phyloP scores from a whole-genome alignment of 306 rosid species.

The Carpinus viminea region DNA sequence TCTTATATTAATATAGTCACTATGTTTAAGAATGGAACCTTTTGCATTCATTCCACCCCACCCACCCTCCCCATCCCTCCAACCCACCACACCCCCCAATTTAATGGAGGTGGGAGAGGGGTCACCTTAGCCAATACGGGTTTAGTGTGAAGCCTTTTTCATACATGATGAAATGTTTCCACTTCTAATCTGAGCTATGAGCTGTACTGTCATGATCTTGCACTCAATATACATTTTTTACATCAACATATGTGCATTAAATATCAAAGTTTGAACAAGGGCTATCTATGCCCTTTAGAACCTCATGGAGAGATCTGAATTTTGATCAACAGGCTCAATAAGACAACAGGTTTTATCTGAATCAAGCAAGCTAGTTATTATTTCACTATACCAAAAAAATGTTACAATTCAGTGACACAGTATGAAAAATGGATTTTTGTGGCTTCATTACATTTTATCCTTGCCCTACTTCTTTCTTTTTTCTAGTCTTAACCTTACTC shows the following conservation, averaged over 20 bases:
- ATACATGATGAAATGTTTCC: too few relatives aligned
- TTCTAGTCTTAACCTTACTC: slow-evolving; percentile 22
- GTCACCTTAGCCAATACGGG: too few relatives aligned
- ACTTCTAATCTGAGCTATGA: too few relatives aligned
- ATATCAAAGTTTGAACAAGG: neutral
- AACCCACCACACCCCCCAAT: too few relatives aligned
- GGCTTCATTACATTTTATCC: slow-evolving; percentile 33
- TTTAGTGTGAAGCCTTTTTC: too few relatives aligned
- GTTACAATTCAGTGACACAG: slow-evolving; percentile 27
- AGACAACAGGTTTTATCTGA: neutral
- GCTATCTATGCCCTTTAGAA: neutral
- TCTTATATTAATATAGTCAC: too few relatives aligned
- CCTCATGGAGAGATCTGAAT: neutral
- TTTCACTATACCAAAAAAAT: slow-evolving; percentile 14
- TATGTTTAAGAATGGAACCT: too few relatives aligned
- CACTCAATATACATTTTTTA: too few relatives aligned
- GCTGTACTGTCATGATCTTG: neutral
- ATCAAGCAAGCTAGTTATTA: neutral
- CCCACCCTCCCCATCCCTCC: too few relatives aligned
- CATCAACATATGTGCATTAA: neutral
- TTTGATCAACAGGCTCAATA: neutral
- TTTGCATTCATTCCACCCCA: too few relatives aligned
- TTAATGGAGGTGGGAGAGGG: too few relatives aligned
- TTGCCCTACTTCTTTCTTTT: slow-evolving; percentile 2
- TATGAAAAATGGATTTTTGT: slow-evolving; percentile 32